phyloP scores from a whole-genome alignment of 192 early-diverging fungal genomes.

The Dissophora ornata region DNA sequence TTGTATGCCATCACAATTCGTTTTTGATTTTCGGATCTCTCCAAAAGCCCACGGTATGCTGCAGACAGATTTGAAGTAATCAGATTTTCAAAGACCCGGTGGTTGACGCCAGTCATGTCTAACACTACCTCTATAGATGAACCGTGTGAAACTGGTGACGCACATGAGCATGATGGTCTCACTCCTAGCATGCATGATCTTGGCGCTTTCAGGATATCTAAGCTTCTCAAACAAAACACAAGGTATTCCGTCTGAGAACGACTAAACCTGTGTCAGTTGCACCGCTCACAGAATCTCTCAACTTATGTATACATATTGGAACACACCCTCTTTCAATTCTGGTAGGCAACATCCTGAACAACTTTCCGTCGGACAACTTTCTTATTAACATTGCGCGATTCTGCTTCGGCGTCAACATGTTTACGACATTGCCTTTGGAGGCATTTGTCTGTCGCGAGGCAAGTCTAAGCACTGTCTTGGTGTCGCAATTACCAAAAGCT shows the following conservation, averaged over 20 bases:
- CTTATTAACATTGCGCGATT: conserved; percentile 90
- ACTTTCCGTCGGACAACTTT: conserved; percentile 81
- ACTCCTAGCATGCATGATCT: conserved; percentile 72
- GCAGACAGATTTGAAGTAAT: too few species aligned
- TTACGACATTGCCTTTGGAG: conserved; percentile 92
- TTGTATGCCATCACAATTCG: conserved; percentile 97
- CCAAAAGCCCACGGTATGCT: conserved; percentile 74
- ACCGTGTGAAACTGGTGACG: conserved; percentile 86
- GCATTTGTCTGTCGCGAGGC: conserved; percentile 91
- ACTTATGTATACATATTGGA: too few species aligned
- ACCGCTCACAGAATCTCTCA: too few species aligned
- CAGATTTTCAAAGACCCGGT: too few species aligned
- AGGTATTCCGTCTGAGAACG: conserved; percentile 53
- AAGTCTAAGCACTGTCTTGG: background rate
- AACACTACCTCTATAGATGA: conserved; percentile 56
- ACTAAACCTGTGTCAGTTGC: too few species aligned
- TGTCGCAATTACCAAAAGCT: background rate
- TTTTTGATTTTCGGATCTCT: conserved; percentile 92
- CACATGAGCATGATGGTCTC: conserved; percentile 82
- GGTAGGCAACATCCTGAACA: conserved; percentile 88
- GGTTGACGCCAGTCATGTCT: too few species aligned
- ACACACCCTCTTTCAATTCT: background rate
- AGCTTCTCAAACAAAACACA: conserved; percentile 87
- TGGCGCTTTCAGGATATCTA: conserved; percentile 81
- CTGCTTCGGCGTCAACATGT: conserved; percentile 94